A percentile compares a stretch with the other conserved stretches of the same genome.
phyloP scores from a whole-genome alignment of 768 basidiomycete species.

The Trametes cinnabarina region DNA sequence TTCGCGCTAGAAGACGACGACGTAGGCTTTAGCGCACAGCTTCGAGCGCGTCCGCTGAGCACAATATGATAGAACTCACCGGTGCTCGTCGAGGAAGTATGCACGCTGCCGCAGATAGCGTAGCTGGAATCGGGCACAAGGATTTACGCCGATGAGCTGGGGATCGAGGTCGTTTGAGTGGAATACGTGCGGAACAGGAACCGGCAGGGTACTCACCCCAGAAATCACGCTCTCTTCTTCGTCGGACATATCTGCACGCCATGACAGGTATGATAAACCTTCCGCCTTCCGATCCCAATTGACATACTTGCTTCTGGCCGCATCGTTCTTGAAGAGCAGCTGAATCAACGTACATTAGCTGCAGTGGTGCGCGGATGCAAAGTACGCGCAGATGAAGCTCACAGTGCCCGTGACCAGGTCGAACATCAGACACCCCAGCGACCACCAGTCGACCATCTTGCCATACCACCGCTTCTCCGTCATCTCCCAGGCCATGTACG shows the following conservation, averaged over 20 bases:
- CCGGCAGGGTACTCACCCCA: slow-evolving; percentile 14
- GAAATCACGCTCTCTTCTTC: slow-evolving; percentile 20
- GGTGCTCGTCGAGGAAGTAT: slow-evolving; percentile 23
- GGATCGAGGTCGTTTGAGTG: background rate
- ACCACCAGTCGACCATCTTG: slow-evolving; percentile 30
- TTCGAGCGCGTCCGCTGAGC: background rate
- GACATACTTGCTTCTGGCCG: slow-evolving; percentile 10
- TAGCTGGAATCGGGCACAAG: slow-evolving; percentile 14
- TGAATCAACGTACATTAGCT: background rate
- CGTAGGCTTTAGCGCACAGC: background rate
- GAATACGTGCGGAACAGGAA: background rate
- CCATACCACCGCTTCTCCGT: slow-evolving; percentile 23
- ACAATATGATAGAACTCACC: slow-evolving; percentile 6
- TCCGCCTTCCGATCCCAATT: slow-evolving; percentile 15
- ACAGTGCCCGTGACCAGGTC: slow-evolving; percentile 31
- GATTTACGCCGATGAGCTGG: slow-evolving; percentile 17
- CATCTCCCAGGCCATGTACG: slow-evolving; percentile 29
- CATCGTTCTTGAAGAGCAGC: slow-evolving; percentile 17
- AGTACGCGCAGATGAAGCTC: background rate
- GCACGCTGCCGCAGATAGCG: slow-evolving; percentile 16
- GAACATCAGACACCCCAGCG: slow-evolving; percentile 27
- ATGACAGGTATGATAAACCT: slow-evolving; percentile 14
- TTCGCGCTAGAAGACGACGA: slow-evolving; percentile 7
- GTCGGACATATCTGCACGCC: slow-evolving; percentile 3
- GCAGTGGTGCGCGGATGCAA: background rate